A percentile compares a stretch with the other conserved stretches of the same genome.
Conservation (phyloP, 2,329 filamentous ascomycete genomes). For the Arthrobotrys sphaeroides region DNA sequence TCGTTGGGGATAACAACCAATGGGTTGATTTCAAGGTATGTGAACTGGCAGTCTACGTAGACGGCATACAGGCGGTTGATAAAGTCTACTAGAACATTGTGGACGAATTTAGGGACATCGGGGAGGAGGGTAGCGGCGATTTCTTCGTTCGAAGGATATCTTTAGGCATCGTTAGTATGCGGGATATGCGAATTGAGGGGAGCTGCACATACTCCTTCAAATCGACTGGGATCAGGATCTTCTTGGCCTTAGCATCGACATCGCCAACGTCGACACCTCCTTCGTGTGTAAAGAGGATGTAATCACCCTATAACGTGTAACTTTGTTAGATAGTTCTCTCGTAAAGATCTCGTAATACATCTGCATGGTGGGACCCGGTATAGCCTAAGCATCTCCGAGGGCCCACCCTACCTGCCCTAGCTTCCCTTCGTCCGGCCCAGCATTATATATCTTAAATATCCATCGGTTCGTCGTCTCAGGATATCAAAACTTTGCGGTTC, state of each 20-base stretch:
- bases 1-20: constrained; percentile 96
- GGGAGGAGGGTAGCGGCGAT: constrained; percentile 85
- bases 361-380: constrained; percentile 22
- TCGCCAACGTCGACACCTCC: constrained; percentile 99
- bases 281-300: constrained; percentile 99
- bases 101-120: constrained; percentile 92
- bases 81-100: constrained; percentile 99
- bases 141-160: constrained; percentile 92
- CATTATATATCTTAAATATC: constrained; percentile 30
- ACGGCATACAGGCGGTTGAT: constrained; percentile 97
- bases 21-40: constrained; percentile 99
- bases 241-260: constrained; percentile 98
- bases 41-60: constrained; percentile 99
- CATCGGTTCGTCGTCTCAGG: constrained; percentile 13
- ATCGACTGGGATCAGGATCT: constrained; percentile 96
- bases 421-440: constrained; percentile 52
- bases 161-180: constrained; percentile 15
- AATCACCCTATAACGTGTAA: constrained; percentile 78
- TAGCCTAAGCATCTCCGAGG: constrained; percentile 25
- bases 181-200: not conserved
- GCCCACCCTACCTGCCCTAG: constrained; percentile 24
- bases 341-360: constrained; percentile 10
- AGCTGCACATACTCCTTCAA: constrained; percentile 70
- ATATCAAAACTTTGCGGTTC: constrained; percentile 62
- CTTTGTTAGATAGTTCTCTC: not conserved